phyloP scores from a whole-genome alignment of 2,329 filamentous ascomycete species.

The Rutstroemia sp. region DNA sequence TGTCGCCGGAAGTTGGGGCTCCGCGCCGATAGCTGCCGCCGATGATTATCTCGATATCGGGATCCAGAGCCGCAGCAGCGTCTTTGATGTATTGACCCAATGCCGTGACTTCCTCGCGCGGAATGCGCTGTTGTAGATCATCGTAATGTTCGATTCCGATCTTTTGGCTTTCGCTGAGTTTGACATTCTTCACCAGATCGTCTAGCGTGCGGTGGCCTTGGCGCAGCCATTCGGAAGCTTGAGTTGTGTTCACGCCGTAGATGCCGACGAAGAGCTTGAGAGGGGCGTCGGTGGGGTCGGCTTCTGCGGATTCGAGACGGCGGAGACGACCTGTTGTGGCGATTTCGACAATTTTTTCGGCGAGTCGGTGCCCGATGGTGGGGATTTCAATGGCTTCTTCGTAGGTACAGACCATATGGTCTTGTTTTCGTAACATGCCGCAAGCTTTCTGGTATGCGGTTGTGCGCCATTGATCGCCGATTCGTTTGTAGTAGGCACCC shows the following conservation, averaged over 20 bases:
- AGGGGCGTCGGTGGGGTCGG: constrained; percentile 57
- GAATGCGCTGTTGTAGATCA: constrained; percentile 74
- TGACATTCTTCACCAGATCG: constrained; percentile 56
- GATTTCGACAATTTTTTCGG: constrained; percentile 86
- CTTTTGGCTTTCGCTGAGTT: constrained; percentile 61
- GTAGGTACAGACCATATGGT: constrained; percentile 55
- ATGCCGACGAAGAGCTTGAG: constrained; percentile 68
- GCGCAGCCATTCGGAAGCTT: constrained; percentile 69
- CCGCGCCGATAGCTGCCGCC: constrained; percentile 83
- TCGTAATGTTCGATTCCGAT: constrained; percentile 73
- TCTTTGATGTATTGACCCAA: constrained; percentile 59
- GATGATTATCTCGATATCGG: constrained; percentile 60
- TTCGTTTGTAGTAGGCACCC: constrained; percentile 67
- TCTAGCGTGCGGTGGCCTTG: constrained; percentile 68
- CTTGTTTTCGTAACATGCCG: constrained; percentile 60
- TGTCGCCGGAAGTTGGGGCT: constrained; percentile 65
- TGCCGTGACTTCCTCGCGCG: constrained; percentile 64
- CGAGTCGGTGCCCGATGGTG: constrained; percentile 64
- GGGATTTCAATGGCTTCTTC: constrained; percentile 62
- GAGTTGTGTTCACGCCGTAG: constrained; percentile 66
- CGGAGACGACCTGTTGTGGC: constrained; percentile 64
- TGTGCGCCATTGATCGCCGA: constrained; percentile 70
- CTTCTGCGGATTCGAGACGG: constrained; percentile 62
- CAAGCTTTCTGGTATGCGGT: constrained; percentile 73
- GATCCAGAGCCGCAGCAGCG: constrained; percentile 53